A percentile compares a stretch with the other conserved stretches of the same genome.
Evolutionary conservation across 1,284 basidiomycete genomes (phyloP).

Genomic region (Chondrostereum purpureum): DNA sequence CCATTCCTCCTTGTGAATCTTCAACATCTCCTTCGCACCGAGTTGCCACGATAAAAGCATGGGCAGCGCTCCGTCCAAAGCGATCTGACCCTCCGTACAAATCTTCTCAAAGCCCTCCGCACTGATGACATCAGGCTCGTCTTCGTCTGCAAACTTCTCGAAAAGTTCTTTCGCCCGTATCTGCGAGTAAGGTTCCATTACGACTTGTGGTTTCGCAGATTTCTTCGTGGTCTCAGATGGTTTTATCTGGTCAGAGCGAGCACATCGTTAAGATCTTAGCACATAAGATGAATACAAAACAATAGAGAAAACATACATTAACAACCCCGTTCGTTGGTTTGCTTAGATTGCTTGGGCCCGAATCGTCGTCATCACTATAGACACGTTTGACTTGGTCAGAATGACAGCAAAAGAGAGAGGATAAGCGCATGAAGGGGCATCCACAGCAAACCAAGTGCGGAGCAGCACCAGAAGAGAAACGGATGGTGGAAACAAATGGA

Average conservation of each 20-base stretch:
- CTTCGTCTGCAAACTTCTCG: conserved; percentile 52
- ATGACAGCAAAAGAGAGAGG: not conserved
- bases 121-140: conserved; percentile 51
- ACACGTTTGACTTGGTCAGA: not conserved
- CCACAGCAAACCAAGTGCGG: no score
- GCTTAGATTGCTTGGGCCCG: not conserved
- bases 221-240: conserved; percentile 5
- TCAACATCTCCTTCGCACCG: conserved; percentile 1
- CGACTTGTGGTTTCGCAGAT: conserved; percentile 14
- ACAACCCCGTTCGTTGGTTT: no score
- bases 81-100: conserved; percentile 56
- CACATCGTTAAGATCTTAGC: not conserved
- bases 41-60: conserved; percentile 2
- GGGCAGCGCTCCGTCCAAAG: conserved; percentile 64
- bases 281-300: not conserved
- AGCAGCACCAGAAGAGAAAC: not conserved
- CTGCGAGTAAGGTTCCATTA: conserved; percentile 41
- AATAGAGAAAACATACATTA: not conserved
- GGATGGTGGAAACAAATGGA: not conserved
- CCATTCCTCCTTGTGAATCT: conserved; percentile 1
- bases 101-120: conserved; percentile 62
- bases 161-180: conserved; percentile 52
- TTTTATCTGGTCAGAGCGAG: not conserved
- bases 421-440: not conserved
- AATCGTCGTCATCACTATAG: not conserved